A percentile compares a stretch with the other conserved stretches of the same genome.
Evolutionary conservation across 2,329 filamentous ascomycete genomes (phyloP).

Genomic region (Thielaviopsis ethacetica): DNA sequence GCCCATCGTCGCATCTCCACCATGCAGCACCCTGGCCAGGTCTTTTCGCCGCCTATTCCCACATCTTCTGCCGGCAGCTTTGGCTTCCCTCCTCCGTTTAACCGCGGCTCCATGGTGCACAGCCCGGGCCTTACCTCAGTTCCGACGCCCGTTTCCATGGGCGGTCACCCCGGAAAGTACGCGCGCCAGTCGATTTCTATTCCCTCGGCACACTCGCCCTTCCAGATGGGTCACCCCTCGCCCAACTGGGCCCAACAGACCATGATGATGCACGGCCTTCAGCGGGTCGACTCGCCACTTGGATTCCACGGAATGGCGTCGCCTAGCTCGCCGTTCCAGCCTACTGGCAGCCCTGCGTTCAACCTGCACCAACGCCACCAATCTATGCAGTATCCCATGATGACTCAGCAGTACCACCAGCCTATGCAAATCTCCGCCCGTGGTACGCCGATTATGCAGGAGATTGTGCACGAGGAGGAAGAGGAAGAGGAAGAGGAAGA

Average conservation of each 20-base stretch:
- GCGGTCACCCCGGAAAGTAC: conserved; percentile 38
- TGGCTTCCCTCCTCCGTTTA: conserved; percentile 42
- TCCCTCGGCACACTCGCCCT: conserved; percentile 46
- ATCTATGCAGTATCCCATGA: conserved; percentile 39
- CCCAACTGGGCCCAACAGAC: conserved; percentile 43
- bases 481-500: conserved; percentile 39
- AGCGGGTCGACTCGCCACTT: conserved; percentile 48
- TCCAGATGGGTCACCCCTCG: conserved; percentile 49
- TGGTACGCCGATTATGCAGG: conserved; percentile 47
- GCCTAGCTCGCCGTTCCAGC: conserved; percentile 41
- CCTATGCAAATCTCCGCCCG: conserved; percentile 37
- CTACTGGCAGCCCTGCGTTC: conserved; percentile 24
- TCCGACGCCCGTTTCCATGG: conserved; percentile 57
- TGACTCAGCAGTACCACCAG: conserved; percentile 33
- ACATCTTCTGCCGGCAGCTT: conserved; percentile 42
- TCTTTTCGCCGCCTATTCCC: conserved; percentile 72
- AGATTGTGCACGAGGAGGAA: conserved; percentile 46
- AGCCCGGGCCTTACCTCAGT: conserved; percentile 49
- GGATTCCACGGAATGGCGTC: conserved; percentile 41
- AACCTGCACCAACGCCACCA: conserved; percentile 40
- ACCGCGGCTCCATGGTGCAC: conserved; percentile 41
- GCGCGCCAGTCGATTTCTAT: conserved; percentile 58
- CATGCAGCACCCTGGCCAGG: conserved; percentile 55
- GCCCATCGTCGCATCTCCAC: conserved; percentile 29
- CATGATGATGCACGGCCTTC: conserved; percentile 35